phyloP scores from a whole-genome alignment of 768 basidiomycete species.

The Cyclocybe cylindracea region DNA sequence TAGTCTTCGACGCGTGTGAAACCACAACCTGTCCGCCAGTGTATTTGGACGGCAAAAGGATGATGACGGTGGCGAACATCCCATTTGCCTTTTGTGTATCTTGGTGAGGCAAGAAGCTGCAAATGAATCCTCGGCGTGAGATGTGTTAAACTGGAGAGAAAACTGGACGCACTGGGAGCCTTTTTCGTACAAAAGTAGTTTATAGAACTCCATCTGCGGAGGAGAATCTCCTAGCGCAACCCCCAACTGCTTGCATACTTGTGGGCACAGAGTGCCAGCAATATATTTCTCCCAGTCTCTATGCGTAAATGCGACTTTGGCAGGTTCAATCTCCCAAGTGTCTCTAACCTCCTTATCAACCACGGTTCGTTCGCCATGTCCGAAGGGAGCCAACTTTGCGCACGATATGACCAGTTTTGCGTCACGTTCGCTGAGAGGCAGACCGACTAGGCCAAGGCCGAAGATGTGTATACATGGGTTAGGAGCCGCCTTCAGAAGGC shows the following conservation, averaged over 20 bases:
- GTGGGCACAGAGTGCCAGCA: slow-evolving; percentile 20
- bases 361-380: slow-evolving; percentile 41
- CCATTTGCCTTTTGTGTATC: slow-evolving; percentile 48
- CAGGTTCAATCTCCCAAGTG: slow-evolving; percentile 52
- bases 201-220: slow-evolving; percentile 43
- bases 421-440: slow-evolving; percentile 41
- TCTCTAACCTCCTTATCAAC: slow-evolving; percentile 45
- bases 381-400: slow-evolving; percentile 44
- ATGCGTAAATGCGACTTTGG: slow-evolving; percentile 39
- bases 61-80: slow-evolving; percentile 53
- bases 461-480: slow-evolving; percentile 42
- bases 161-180: slow-evolving; percentile 46
- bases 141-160: background rate
- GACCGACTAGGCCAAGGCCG: slow-evolving; percentile 41
- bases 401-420: slow-evolving; percentile 36
- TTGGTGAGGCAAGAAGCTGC: slow-evolving; percentile 45
- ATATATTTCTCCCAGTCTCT: slow-evolving; percentile 40
- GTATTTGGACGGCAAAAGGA: slow-evolving; percentile 47
- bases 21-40: slow-evolving; percentile 47
- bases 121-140: background rate
- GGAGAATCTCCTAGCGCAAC: slow-evolving; percentile 25
- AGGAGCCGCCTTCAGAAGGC: slow-evolving; percentile 27
- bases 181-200: slow-evolving; percentile 47
- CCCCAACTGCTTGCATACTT: slow-evolving; percentile 37
- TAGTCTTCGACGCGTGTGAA: slow-evolving; percentile 33